Base-by-base conservation (phyloP, 1,284 basidiomycete species). In the Rhizoctonia solani region DNA sequence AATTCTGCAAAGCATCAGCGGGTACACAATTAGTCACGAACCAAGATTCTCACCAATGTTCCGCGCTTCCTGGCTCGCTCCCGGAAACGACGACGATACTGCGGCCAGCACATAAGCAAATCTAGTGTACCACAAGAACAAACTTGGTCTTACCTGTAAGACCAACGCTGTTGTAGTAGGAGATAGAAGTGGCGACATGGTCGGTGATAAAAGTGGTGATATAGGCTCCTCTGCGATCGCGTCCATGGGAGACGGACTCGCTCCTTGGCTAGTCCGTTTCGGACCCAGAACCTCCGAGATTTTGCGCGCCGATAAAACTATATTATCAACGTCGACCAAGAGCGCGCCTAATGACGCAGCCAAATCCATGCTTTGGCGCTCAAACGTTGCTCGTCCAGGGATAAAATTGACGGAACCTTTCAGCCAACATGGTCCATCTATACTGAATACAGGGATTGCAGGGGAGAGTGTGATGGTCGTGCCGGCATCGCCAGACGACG, bases 371-470 rank as follows among this genome's bases (percentile, higher is more conserved):
- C 61, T 66, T 34, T 66, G 61, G 14, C 42, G 29, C 21, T 66
- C 39, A 66, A 66, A 54, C 6, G 61, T 25, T n/a, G 61, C 50
- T 41, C 61, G 50, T 16, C 61, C 25, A 54, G 61, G 61, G 21
- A 66, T 66, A 47, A 66, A 66, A 16, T 46, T 50, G n/a, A 67
- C 46, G 46, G 50, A 66, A 47, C 46, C 39, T 41, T 55, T 54
- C 6, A 70, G 32, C 21, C 58, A 66, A 19, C 53, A 47, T 30
- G 47, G 41, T 14, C 69, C 69, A 6, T 68, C 67, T 4, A 67
- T 68, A 21, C 59, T 65, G 16, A 67, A 67, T n/a, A 67, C 55
- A 5, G 69, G 58, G 27, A 44, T 44, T 25, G 23, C 16, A 34
- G 66, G 47, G 16, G 63, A 27, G 23, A 58, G 30, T 16, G 46